Evolutionary conservation across 2,329 filamentous ascomycete genomes (phyloP), one percentile per base, ranked within the genome.

Genomic region (Exophiala mesophila): DNA sequence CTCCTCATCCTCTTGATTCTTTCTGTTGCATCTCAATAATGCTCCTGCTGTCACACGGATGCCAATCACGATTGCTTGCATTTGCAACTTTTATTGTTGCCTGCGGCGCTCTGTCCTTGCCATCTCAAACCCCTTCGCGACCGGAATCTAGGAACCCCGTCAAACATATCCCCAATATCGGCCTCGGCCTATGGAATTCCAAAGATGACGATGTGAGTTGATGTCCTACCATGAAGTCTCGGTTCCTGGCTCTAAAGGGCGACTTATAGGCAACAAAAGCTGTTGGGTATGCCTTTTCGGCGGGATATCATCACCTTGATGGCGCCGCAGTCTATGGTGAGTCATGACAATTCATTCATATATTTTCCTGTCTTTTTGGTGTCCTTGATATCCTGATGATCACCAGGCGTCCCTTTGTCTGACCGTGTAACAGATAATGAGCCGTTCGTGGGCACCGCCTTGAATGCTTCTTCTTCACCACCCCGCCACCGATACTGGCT

Each of bases 401-500:
- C n/a, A n/a, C n/a, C n/a, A n/a, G n/a, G n/a, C n/a, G 6, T 36
- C 12, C 20, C 33, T 19, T 35, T 52, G 29, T 48, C 50, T 21
- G 47, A 47, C 23, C 45, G 44, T 49, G 29, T 45, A 39, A 28
- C 28, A 47, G 53, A 78, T 61, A 92, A 90, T 65, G 85, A 85
- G 63, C 66, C 68, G 40, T 80, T 82, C 58, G 80, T 85, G 21
- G 81, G 82, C 47, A 64, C 70, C 38, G 81, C 78, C 36, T 80
- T 85, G 59, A 69, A 69, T 53, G 72, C 73, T 26, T 75, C 76
- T 2, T 76, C 76, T 15, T 72, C 84, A 1, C 73, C 79, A 9
- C 32, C 50, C 7, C 74, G 82, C n/a, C 66, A 73, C 41, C 66
- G 83, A 55, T 77, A 85, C 60, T 86, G 77, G 74, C 64, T 85